These are phyloP conservation scores for Cutaneotrichosporon sp. DNA, from an alignment of 1,284 basidiomycete species.

Conservation along the genomic window DNA sequence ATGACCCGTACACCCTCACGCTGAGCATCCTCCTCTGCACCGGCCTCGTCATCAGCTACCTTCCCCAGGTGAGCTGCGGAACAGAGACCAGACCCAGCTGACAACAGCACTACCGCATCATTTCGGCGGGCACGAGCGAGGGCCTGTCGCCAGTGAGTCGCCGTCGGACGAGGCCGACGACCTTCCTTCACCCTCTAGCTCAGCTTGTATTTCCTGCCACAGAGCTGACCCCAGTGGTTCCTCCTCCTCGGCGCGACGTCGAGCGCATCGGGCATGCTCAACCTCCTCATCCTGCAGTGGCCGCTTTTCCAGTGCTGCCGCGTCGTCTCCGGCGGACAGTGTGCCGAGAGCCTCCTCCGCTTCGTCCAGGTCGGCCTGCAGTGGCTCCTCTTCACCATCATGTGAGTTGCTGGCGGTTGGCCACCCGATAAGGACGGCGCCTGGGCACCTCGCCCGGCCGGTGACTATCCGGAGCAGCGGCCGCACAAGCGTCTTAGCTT, in stretches of 20 bases:
- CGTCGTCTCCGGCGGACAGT: conserved; percentile 58
- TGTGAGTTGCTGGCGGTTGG: conserved; percentile 74
- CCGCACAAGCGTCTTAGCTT: too few relatives aligned
- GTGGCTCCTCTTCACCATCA: conserved; percentile 81
- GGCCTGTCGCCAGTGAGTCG: conserved; percentile 72
- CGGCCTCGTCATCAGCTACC: conserved; percentile 82
- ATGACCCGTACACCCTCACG: conserved; percentile 57
- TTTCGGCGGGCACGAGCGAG: conserved; percentile 70
- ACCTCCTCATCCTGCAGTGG: conserved; percentile 91
- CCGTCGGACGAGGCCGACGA: too few relatives aligned
- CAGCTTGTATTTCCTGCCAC: too few relatives aligned
- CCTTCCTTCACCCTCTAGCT: too few relatives aligned
- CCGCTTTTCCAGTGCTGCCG: conserved; percentile 79
- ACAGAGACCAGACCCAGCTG: too few relatives aligned
- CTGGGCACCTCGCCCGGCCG: too few relatives aligned
- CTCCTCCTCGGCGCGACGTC: conserved; percentile 89
- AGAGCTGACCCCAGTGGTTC: conserved; percentile 64
- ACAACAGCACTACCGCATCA: conserved; percentile 37
- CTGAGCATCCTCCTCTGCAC: conserved; percentile 73
- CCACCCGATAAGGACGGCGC: too few relatives aligned
- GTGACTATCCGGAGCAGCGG: too few relatives aligned
- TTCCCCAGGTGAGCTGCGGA: conserved; percentile 88
- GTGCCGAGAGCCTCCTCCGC: conserved; percentile 79
- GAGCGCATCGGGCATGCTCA: conserved; percentile 74
- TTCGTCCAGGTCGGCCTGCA: conserved; percentile 79